Base-by-base conservation (phyloP, 1,284 basidiomycete species). In the Cryptococcus depauperatus region DNA sequence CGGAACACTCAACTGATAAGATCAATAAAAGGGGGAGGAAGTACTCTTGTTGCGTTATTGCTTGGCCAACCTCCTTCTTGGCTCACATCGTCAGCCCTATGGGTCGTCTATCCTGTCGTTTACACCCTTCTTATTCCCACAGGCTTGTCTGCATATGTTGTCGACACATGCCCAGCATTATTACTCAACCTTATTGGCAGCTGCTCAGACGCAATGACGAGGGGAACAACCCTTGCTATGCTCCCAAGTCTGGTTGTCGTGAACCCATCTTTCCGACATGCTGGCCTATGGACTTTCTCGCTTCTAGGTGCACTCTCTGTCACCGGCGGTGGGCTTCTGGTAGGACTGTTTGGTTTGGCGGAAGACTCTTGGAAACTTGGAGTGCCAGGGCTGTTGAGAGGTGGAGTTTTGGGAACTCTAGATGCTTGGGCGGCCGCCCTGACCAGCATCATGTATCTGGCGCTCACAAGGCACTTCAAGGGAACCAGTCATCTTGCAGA, bases 11-110 rank as follows among this genome's bases (percentile, higher is more conserved):
- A 8, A n/a, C 14, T 8, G 7, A 18, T 19, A 29, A 13, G 5
- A 9, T n/a, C 34, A n/a, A 26, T 16, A n/a, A 8, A 42, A 70
- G 68, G 68, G 66, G 66, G 65, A 37, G 68, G 68, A 18, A 52
- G 56, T 11, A 68, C 66, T 8, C 33, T 64, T 19, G 50, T 54
- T 1, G 54, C 64, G 0, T 35, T 70, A 1, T 51, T 70, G 0
- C 55, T 62, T n/a, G 52, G 49, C 10, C 57, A 58, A 28, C 62
- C 66, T 2, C 66, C 68, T 0, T 47, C 59, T 23, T 70, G 68
- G 68, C 57, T 70, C 19, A 26, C 62, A 30, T 62, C 59, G 1
- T 55, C 64, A 2, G 52, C 54, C 2, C 58, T 62, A 22, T 69
- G 67, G 67, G 39, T 58, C 27, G 51, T 64, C 44, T 69, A 69